Conservation (phyloP, 495 filamentous ascomycete species). For the Neurospora sp. region DNA sequence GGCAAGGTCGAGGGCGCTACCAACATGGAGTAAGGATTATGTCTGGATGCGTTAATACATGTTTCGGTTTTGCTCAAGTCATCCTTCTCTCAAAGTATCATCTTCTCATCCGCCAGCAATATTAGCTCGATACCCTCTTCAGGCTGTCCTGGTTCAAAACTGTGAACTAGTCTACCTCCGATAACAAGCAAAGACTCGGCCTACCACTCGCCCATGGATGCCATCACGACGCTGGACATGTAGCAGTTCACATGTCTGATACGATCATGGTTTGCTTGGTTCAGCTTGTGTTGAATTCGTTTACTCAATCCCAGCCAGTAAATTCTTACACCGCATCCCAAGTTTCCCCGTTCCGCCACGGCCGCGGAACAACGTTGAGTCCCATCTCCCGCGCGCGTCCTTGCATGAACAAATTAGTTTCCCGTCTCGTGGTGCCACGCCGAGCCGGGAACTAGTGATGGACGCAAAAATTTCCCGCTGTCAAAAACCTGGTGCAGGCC, state of each 20-base stretch:
- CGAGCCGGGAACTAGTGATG: background rate
- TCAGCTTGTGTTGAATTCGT: background rate
- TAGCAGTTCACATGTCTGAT: background rate
- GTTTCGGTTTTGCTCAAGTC: background rate
- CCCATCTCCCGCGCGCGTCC: background rate
- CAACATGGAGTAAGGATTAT: slow-evolving; percentile 27
- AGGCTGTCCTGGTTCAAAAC: background rate
- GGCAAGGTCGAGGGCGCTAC: slow-evolving; percentile 60
- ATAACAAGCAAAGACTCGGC: background rate
- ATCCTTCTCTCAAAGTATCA: background rate
- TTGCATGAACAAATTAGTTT: background rate
- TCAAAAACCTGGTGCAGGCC: background rate
- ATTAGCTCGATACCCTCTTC: background rate
- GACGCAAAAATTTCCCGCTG: background rate
- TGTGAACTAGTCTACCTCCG: background rate
- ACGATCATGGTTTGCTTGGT: background rate
- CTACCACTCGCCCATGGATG: background rate
- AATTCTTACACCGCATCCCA: background rate
- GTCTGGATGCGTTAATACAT: background rate
- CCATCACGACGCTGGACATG: background rate
- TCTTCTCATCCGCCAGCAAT: background rate
- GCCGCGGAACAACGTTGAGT: background rate
- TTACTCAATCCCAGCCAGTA: background rate
- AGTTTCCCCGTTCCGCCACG: background rate
- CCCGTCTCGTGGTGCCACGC: background rate